Evolutionary conservation across 345 rosid genomes (phyloP).

Genomic region (Linum trigynum): DNA sequence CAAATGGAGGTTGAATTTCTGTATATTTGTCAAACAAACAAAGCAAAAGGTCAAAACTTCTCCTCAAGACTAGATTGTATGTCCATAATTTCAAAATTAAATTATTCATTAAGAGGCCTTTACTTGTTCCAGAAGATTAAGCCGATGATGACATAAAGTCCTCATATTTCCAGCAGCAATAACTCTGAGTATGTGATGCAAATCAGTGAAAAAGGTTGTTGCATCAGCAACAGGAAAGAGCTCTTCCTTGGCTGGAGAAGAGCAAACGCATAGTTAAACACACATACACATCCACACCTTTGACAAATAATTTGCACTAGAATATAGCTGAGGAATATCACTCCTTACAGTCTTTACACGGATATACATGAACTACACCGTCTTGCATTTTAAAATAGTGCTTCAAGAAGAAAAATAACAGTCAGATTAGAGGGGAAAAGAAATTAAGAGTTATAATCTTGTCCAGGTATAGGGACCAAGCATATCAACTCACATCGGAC

Average conservation of each 20-base stretch:
- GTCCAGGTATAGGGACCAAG: not conserved
- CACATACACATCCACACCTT: not conserved
- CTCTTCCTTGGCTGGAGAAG: constrained; percentile 54
- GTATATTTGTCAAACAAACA: constrained; percentile 15
- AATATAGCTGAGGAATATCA: constrained; percentile 8
- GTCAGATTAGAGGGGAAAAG: constrained; percentile 8
- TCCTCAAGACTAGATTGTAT: constrained; percentile 9
- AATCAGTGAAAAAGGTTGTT: constrained; percentile 81
- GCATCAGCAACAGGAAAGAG: constrained; percentile 91
- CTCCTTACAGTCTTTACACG: constrained; percentile 62
- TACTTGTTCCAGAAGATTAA: constrained; percentile 95
- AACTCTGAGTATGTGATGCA: constrained; percentile 76
- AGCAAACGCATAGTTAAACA: constrained; percentile 4
- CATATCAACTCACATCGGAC: constrained; percentile 50
- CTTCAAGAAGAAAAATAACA: constrained; percentile 33
- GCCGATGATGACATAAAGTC: constrained; percentile 83
- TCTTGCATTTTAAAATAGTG: constrained; percentile 91
- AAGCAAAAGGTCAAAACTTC: constrained; percentile 12
- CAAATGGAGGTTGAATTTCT: constrained; percentile 98
- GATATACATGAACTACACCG: constrained; percentile 90
- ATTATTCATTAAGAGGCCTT: constrained; percentile 1
- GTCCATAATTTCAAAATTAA: not conserved
- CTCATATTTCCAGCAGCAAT: constrained; percentile 89
- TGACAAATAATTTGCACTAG: constrained; percentile 12
- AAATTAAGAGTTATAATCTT: not conserved